Percentiles rank a stretch among this genome's conserved stretches.
Conservation (phyloP, 2,329 filamentous ascomycete species). For the Helotiales sp. region DNA sequence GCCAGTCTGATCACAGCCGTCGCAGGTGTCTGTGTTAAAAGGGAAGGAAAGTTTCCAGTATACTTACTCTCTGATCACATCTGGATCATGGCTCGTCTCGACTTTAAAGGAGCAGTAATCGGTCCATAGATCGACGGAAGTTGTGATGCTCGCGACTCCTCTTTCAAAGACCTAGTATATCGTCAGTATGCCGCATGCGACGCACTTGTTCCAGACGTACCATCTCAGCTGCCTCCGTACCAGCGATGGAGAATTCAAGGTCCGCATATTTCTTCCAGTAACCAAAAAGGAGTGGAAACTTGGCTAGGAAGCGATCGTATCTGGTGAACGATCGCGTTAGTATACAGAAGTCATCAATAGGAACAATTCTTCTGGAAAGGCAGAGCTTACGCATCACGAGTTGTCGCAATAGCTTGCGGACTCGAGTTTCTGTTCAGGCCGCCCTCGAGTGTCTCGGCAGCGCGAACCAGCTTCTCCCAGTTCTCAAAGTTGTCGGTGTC, state of each 20-base stretch:
- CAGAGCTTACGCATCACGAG: constrained; percentile 78
- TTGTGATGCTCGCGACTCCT: constrained; percentile 87
- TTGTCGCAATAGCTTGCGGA: constrained; percentile 84
- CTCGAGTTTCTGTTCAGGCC: constrained; percentile 96
- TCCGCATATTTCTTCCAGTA: constrained; percentile 99
- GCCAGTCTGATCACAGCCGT: constrained; percentile 34
- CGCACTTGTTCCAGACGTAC: constrained; percentile 47
- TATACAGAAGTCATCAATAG: no score
- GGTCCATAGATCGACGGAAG: constrained; percentile 94
- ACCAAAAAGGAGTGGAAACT: constrained; percentile 93
- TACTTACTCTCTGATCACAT: constrained; percentile 99
- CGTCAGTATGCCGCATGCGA: constrained; percentile 28
- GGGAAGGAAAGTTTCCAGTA: constrained; percentile 64
- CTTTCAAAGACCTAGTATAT: constrained; percentile 80
- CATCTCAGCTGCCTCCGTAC: constrained; percentile 96
- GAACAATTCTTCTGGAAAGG: no score
- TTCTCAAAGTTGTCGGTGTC: constrained; percentile 90
- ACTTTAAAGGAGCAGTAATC: constrained; percentile 98
- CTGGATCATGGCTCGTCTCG: constrained; percentile 91
- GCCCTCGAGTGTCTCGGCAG: constrained; percentile 82
- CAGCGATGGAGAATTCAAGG: constrained; percentile 93
- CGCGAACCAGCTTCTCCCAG: constrained; percentile 90
- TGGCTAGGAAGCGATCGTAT: constrained; percentile 92
- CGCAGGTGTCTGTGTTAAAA: constrained; percentile 52
- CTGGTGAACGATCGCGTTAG: no score